Evolutionary conservation across 2,329 filamentous ascomycete species (phyloP), one percentile per base, ranked within the genome.

Genomic region (Colletotrichum sp.): DNA sequence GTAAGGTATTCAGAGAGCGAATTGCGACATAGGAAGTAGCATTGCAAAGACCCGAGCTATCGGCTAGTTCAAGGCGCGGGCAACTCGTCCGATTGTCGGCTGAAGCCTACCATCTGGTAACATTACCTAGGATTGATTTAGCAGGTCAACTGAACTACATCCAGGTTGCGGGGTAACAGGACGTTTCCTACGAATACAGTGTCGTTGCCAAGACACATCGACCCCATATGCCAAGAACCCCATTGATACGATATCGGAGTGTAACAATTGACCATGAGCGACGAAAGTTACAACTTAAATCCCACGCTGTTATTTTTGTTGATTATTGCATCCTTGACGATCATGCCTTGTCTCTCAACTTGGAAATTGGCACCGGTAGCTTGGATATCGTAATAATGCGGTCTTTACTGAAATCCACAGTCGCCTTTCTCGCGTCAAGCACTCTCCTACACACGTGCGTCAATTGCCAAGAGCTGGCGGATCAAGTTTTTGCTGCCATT

Each of bases 191-290:
- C 48, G 48, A 55, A 55, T 26, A 55, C 48, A 1, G 21, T 26
- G 12, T 55, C 5, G n/a, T 55, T 26, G 48, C 48, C 48, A 55
- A 55, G 48, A 55, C 21, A 1, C n/a, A 55, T 15, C 48, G 13
- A 55, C 48, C 48, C 48, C 48, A 55, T 55, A 24, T 55, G 48
- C 48, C 48, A 55, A 55, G 48, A 24, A 13, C 2, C 48, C 48
- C 48, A 4, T 18, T 64, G 60, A 64, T 64, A 64, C 60, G 60
- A 64, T 64, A 38, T 64, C 60, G 60, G 60, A 64, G 60, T 24
- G 48, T 24, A 21, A 16, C 48, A 24, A 7, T 55, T 55, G 8
- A 7, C 5, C 48, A 6, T 55, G 48, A 55, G 48, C n/a, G n/a
- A n/a, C n/a, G n/a, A n/a, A n/a, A n/a, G n/a, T n/a, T n/a, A n/a